phyloP scores from a whole-genome alignment of 2,329 filamentous ascomycete genomes.

The Lasiodiplodia sp. region DNA sequence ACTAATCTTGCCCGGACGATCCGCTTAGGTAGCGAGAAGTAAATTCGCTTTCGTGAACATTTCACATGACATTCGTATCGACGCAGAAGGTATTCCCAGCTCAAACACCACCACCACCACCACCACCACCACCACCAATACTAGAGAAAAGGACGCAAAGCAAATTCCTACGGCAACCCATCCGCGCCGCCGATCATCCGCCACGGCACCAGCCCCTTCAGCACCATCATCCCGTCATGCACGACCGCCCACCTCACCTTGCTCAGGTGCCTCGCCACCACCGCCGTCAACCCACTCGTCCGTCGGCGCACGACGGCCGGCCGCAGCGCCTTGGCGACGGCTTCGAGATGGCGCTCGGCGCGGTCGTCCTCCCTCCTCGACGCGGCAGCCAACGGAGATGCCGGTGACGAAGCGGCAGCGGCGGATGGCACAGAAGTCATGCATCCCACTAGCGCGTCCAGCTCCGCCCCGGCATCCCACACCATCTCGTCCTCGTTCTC shows the following conservation, averaged over 20 bases:
- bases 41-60: no score
- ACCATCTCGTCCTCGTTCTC: conserved; percentile 56
- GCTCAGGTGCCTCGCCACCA: conserved; percentile 63
- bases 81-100: no score
- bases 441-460: conserved; percentile 52
- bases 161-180: neutral
- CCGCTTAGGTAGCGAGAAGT: no score
- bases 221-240: conserved; percentile 66
- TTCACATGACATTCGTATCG: no score
- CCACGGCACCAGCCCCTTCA: conserved; percentile 53
- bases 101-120: no score
- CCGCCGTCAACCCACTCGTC: conserved; percentile 61
- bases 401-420: neutral
- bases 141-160: no score
- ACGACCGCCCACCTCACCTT: conserved; percentile 69
- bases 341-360: neutral
- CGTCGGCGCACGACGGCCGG: conserved; percentile 47
- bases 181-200: conserved; percentile 38
- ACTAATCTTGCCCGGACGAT: no score
- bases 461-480: conserved; percentile 59
- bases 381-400: neutral
- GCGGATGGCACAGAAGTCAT: conserved; percentile 48
- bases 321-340: neutral
- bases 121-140: no score
- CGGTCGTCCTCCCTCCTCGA: neutral